Evolutionary conservation across 2,329 filamentous ascomycete species (phyloP), one percentile per base, ranked within the genome.

Genomic region (Diaporthe sp.): DNA sequence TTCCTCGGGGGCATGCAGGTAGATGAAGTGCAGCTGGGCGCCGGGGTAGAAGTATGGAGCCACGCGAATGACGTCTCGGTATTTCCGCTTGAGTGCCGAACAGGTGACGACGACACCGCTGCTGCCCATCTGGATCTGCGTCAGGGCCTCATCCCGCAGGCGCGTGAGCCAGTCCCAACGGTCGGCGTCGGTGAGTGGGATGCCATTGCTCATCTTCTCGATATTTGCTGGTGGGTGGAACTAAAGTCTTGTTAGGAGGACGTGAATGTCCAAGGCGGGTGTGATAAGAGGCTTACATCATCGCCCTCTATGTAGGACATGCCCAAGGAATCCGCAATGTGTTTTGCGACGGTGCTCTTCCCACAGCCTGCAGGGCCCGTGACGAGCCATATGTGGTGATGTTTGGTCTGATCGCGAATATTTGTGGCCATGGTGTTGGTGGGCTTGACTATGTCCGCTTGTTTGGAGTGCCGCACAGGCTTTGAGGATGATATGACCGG

Each of bases 131-230:
- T 87, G 85, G 76, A 94, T 87, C 70, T 87, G 87, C 72, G 85
- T 85, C 73, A 92, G 87, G 9, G 92, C 91, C 81, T 92, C 93
- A 78, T 95, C 90, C 78, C 94, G 94, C 20, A 97, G 89, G 17
- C 89, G 88, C 63, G 93, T 94, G 78, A 99, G 92, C 97, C 97
- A 99, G 87, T 98, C 96, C 97, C 97, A 98, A 78, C 97, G 94
- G 85, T 99, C 97, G 76, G 92, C 93, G 82, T 99, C 97, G 74
- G 94, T 98, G 49, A 99, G 89, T 3, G 97, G 95, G 74, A 92
- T 92, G 79, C 95, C 95, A 79, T 89, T 89, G 81, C 90, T 89
- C 97, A 99, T 99, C 86, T 98, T 99, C 73, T 96, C 93, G 80
- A 96, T 92, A 85, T 96, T 98, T 81, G 93, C 88, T 44, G 89